Evolutionary conservation across 352 stramenopile genomes (phyloP).

Genomic region (Globisporangium camurandrum): DNA sequence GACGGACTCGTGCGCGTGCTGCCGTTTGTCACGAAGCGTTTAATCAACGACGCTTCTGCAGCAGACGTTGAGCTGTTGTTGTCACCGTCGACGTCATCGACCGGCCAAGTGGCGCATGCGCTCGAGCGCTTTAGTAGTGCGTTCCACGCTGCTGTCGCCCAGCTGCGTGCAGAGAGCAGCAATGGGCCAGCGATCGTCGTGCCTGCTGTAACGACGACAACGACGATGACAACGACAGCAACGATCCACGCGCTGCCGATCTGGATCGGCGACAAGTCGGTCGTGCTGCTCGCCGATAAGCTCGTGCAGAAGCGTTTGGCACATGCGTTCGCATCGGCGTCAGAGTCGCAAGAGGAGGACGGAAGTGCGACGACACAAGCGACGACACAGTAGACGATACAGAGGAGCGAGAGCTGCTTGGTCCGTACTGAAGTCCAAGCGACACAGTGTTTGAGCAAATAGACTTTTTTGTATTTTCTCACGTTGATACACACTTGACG

Average conservation of each 20-base stretch:
- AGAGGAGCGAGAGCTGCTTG: no score
- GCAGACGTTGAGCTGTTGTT: slow-evolving; percentile 21
- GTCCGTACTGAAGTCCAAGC: background rate
- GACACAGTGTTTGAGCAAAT: background rate
- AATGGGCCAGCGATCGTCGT: slow-evolving; percentile 38
- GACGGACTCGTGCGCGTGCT: slow-evolving; percentile 71
- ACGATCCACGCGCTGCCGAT: slow-evolving; percentile 30
- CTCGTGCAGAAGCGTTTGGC: slow-evolving; percentile 33
- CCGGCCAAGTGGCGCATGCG: slow-evolving; percentile 20
- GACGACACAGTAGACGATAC: no score
- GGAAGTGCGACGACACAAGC: no score
- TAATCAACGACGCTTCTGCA: slow-evolving; percentile 17
- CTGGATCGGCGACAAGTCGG: slow-evolving; percentile 48
- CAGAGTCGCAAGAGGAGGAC: no score
- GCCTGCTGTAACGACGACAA: slow-evolving; percentile 7
- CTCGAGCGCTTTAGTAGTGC: slow-evolving; percentile 24
- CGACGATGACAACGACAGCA: background rate
- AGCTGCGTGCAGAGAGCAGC: slow-evolving; percentile 26
- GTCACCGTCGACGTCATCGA: slow-evolving; percentile 8
- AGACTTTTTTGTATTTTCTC: background rate
- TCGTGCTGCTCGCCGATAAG: slow-evolving; percentile 51
- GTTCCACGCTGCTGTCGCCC: slow-evolving; percentile 22
- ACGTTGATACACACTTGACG: background rate
- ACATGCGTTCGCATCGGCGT: background rate
- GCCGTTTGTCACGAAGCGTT: slow-evolving; percentile 79